Base-by-base conservation (phyloP, 2,329 filamentous ascomycete genomes). In the Cladosporium sp. region DNA sequence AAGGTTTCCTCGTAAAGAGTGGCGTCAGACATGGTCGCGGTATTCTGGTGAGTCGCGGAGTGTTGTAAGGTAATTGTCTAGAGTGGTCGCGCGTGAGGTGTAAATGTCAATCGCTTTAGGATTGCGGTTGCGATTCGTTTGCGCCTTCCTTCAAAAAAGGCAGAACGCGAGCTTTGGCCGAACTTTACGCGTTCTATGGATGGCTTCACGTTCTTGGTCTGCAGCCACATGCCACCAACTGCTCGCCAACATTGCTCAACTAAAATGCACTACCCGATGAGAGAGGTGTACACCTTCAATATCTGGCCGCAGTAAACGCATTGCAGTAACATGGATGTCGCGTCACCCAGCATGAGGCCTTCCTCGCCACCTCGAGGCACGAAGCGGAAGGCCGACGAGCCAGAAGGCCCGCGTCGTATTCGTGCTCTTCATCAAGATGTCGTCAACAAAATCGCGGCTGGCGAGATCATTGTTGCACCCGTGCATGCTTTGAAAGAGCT, bases 371-470 rank as follows among this genome's bases (percentile, higher is more conserved):
- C 65, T 8, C 69, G 68, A 17, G 70, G 70, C 6, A 69, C 61
- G 12, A 73, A 73, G 60, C 69, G 71, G 39, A 73, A 71, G 58
- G 51, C 51, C 36, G 66, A 70, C 52, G 67, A 69, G 50, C 63
- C 68, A 37, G 68, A 71, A n/a, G 68, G 73, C 25, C 75, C 73
- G 39, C 73, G 76, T 54, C 70, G 79, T 30, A 84, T 84, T 66
- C 75, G 96, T 87, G 89, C 93, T 14, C 83, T 99, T 25, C 90
- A 96, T 69, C 87, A 89, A 63, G 88, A 94, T 76, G 94, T 99
- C 20, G 89, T 99, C 65, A 99, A 97, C 80, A 99, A 97, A 74
- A 99, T 99, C 66, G 94, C 94, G 0, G 94, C 94, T 0, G 94
- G 94, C 19, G 94, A 99, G 74, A 99, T 99, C 68, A 99, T 99